Conservation (phyloP, 83 land plant genomes). For the Isoetes engelmannii region DNA sequence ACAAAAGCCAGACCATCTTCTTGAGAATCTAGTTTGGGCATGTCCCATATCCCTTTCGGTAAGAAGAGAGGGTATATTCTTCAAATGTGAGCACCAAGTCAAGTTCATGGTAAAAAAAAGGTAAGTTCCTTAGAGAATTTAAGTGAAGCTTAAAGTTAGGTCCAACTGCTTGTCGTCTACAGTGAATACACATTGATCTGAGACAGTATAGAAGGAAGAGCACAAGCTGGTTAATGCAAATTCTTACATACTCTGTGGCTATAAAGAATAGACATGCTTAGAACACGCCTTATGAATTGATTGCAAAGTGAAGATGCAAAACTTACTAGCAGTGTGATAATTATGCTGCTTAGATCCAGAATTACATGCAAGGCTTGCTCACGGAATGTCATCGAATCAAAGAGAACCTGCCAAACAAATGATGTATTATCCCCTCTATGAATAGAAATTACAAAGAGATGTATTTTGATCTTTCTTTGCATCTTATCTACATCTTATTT, state of each 20-base stretch:
- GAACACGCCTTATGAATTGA: background rate
- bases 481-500: no score
- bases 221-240: background rate
- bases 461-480: no score
- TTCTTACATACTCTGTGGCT: constrained; percentile 49
- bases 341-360: constrained; percentile 94
- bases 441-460: no score
- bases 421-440: background rate
- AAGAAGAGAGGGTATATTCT: no score
- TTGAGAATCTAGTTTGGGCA: no score
- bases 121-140: no score
- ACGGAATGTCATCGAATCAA: constrained; percentile 97
- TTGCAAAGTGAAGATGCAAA: background rate
- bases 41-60: no score
- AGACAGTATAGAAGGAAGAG: background rate
- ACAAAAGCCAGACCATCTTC: no score
- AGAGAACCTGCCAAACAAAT: constrained; percentile 56
- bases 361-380: constrained; percentile 92
- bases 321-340: constrained; percentile 89
- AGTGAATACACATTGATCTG: background rate
- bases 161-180: background rate
- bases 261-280: constrained; percentile 28
- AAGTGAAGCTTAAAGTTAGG: background rate
- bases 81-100: no score
- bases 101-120: no score